Evolutionary conservation across 2,329 filamentous ascomycete species (phyloP).

Genomic region (Daldinia sp.): DNA sequence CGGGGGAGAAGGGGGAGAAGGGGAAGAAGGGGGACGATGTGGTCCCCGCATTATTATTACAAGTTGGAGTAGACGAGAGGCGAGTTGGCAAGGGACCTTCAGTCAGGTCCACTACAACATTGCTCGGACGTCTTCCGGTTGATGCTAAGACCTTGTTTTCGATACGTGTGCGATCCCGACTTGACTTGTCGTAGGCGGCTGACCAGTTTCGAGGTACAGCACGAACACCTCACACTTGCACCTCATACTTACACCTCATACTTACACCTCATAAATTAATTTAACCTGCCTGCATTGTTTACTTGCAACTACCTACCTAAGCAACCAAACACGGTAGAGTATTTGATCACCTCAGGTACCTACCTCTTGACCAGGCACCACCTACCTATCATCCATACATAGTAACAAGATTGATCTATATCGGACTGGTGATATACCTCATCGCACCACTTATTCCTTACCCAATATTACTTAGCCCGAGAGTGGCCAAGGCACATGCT

Average conservation of each 20-base stretch:
- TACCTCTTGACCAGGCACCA: no score
- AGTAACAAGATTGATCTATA: no score
- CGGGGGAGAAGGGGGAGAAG: background rate
- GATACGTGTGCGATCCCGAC: background rate
- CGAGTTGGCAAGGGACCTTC: background rate
- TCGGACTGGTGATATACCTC: constrained; percentile 23
- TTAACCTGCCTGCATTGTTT: background rate
- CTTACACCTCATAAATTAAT: background rate
- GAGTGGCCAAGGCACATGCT: constrained; percentile 1
- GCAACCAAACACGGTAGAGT: background rate
- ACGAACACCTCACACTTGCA: background rate
- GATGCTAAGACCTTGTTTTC: background rate
- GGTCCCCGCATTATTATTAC: constrained; percentile 26
- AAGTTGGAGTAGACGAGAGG: background rate
- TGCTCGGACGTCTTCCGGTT: background rate
- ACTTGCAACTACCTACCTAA: no score
- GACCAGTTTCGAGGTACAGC: background rate
- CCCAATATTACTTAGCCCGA: background rate
- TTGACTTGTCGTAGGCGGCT: background rate
- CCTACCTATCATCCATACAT: no score
- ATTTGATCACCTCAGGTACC: no score
- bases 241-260: no score
- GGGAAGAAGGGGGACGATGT: constrained; percentile 18
- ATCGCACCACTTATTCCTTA: constrained; percentile 4
- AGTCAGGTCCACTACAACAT: background rate